Base-by-base conservation (phyloP, 306 rosid genomes). In the Cajanus cajan region DNA sequence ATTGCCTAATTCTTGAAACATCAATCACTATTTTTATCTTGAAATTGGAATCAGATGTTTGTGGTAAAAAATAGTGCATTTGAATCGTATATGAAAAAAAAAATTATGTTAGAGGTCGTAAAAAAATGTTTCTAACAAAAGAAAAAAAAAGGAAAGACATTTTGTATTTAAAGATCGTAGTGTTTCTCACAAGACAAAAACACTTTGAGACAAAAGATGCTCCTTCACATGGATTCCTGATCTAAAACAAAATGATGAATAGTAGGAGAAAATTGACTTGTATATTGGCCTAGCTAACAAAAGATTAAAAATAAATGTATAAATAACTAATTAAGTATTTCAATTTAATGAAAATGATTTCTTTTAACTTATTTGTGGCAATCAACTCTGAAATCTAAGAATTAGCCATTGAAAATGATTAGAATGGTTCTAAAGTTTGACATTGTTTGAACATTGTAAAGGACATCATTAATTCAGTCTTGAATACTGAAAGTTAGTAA, bases 1-100 rank as follows among this genome's bases (percentile, higher is more conserved):
- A 63, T 41, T 76, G 76, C 89, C 84, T 75, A 70, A 39, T 41
- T 67, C 79, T 63, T 65, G 89, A 86, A 88, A 84, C 71, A 71
- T 77, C 85, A 79, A 37, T 57, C 73, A 73, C 33, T 45, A 24
- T 76, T 68, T 51, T 41, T 70, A 66, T 51, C 52, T 31, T 71
- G 41, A 78, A 74, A 68, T 51, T 47, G 71, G 76, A 68, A 79
- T 79, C 54, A 43, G 47, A 80, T 50, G 13, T 51, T 8, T 47
- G 24, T 37, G 10, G 75, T 74, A 74, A 76, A 75, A 36, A 28
- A 25, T 9, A 18, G 62, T 65, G 50, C 39, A 68, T 68, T 41
- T 7, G 24, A 50, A 51, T 2, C 4, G 12, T 19, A 19, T 40
- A 2, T 21, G 36, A 40, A 16, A 25, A 40, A 51, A 67, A 15